A percentile compares a stretch with the other conserved stretches of the same genome.
phyloP scores from a whole-genome alignment of 1,284 basidiomycete species.

The Trichosporon sp. region DNA sequence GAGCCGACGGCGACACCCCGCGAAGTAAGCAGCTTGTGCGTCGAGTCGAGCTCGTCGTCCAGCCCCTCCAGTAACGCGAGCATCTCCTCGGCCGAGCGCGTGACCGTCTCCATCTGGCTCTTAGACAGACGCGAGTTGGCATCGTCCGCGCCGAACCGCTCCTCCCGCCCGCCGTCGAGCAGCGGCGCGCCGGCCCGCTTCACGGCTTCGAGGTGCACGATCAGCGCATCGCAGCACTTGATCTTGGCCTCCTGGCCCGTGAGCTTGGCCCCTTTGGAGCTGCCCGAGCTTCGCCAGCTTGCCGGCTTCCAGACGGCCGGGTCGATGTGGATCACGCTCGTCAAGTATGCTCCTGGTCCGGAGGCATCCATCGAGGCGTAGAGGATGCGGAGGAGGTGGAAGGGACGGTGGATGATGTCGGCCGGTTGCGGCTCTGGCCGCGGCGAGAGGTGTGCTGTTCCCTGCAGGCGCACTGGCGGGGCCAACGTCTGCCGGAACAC shows the following conservation, averaged over 20 bases:
- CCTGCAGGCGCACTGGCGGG: conserved; percentile 28
- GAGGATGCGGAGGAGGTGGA: conserved; percentile 82
- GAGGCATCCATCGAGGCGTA: conserved; percentile 73
- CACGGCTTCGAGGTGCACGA: conserved; percentile 41
- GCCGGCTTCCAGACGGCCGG: conserved; percentile 72
- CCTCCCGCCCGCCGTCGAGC: conserved; percentile 55
- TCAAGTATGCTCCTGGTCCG: conserved; percentile 83
- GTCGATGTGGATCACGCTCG: conserved; percentile 81
- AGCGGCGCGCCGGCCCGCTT: conserved; percentile 60
- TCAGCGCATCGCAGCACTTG: conserved; percentile 39
- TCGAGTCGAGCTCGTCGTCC: conserved; percentile 79
- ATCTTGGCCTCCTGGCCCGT: conserved; percentile 44
- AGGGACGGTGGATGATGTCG: conserved; percentile 79
- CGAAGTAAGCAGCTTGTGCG: conserved; percentile 86
- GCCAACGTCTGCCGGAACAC: conserved; percentile 28
- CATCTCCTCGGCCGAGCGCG: conserved; percentile 65
- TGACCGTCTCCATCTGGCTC: conserved; percentile 27
- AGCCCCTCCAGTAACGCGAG: conserved; percentile 64
- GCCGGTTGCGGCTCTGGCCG: conserved; percentile 59
- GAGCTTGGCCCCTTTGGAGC: conserved; percentile 62
- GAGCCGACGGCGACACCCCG: conserved; percentile 66
- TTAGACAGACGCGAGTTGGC: conserved; percentile 25
- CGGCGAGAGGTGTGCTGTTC: conserved; percentile 40
- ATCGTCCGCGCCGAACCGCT: conserved; percentile 63
- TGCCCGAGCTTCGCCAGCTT: conserved; percentile 27